Evolutionary conservation across 305 asterid species (phyloP).

Genomic region (Fraxinus nigra): DNA sequence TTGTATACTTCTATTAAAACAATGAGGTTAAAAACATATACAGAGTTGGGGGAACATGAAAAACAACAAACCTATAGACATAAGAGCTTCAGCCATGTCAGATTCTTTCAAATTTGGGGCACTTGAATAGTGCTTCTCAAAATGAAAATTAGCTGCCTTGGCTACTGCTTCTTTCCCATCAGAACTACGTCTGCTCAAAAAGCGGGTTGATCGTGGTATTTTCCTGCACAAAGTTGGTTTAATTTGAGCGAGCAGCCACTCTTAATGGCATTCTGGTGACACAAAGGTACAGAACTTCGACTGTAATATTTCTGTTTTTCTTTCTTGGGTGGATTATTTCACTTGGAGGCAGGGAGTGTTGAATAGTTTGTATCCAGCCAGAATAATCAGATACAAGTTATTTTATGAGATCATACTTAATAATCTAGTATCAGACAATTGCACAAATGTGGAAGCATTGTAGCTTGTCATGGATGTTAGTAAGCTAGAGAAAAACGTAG

Average conservation of each 20-base stretch:
- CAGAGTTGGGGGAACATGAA: slow-evolving; percentile 9
- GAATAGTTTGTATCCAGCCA: not conserved
- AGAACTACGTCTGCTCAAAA: slow-evolving; percentile 38
- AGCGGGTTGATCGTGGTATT: slow-evolving; percentile 27
- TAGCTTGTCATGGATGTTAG: not conserved
- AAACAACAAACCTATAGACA: slow-evolving; percentile 56
- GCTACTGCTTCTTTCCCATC: too few species aligned
- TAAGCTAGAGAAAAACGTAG: slow-evolving; percentile 2
- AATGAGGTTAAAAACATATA: not conserved
- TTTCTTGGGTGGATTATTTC: not conserved
- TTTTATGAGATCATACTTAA: slow-evolving; percentile 3
- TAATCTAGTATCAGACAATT: not conserved
- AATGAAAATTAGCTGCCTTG: too few species aligned
- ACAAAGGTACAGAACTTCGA: slow-evolving; percentile 6
- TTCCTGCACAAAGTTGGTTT: slow-evolving; percentile 37
- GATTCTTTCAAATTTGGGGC: slow-evolving; percentile 62
- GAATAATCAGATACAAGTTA: not conserved
- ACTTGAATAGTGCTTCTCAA: slow-evolving; percentile 33
- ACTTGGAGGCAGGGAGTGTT: not conserved
- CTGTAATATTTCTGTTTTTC: not conserved
- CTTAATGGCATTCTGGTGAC: not conserved
- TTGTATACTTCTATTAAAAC: not conserved
- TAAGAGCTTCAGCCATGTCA: slow-evolving; percentile 68
- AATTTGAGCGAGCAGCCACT: slow-evolving; percentile 21
- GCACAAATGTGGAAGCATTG: not conserved